Conservation (phyloP, 768 basidiomycete genomes). For the Tylopilus plumbeoviolaceoides region DNA sequence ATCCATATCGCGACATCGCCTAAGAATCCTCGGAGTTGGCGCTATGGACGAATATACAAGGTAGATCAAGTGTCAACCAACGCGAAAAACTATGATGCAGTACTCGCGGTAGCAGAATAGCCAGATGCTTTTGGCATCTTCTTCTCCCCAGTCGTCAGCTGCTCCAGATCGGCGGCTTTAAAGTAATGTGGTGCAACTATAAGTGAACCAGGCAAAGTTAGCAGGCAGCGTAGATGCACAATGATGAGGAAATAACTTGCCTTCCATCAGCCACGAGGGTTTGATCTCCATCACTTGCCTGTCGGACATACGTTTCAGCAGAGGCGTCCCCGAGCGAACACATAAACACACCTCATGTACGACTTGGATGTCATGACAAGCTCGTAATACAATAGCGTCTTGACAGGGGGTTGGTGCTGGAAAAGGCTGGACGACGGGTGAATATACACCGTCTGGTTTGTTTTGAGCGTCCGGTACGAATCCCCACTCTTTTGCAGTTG, state of each 20-base stretch:
- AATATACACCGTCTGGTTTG: slow-evolving; percentile 92
- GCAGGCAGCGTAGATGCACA: not conserved
- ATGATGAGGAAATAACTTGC: slow-evolving; percentile 37
- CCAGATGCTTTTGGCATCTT: slow-evolving; percentile 87
- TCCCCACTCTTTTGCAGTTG: slow-evolving; percentile 94
- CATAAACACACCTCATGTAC: slow-evolving; percentile 67
- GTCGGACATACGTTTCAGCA: not conserved
- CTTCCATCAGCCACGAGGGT: slow-evolving; percentile 89
- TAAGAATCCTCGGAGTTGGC: too few species aligned
- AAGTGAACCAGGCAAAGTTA: slow-evolving; percentile 2
- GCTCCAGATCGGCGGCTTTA: slow-evolving; percentile 79
- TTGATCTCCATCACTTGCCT: slow-evolving; percentile 99
- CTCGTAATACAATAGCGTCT: slow-evolving; percentile 91
- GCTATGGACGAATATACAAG: too few species aligned
- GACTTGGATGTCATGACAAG: slow-evolving; percentile 97
- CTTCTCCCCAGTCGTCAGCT: slow-evolving; percentile 75
- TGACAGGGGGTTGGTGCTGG: slow-evolving; percentile 91
- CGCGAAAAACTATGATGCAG: slow-evolving; percentile 4
- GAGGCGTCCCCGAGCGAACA: not conserved
- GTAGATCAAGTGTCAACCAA: too few species aligned
- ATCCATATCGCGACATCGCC: too few species aligned
- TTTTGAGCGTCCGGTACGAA: slow-evolving; percentile 95
- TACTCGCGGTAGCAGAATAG: slow-evolving; percentile 15
- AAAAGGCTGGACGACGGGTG: slow-evolving; percentile 95
- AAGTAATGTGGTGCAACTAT: slow-evolving; percentile 96